Evolutionary conservation across 2,329 filamentous ascomycete species (phyloP).

Genomic region (Epichloe elymi): DNA sequence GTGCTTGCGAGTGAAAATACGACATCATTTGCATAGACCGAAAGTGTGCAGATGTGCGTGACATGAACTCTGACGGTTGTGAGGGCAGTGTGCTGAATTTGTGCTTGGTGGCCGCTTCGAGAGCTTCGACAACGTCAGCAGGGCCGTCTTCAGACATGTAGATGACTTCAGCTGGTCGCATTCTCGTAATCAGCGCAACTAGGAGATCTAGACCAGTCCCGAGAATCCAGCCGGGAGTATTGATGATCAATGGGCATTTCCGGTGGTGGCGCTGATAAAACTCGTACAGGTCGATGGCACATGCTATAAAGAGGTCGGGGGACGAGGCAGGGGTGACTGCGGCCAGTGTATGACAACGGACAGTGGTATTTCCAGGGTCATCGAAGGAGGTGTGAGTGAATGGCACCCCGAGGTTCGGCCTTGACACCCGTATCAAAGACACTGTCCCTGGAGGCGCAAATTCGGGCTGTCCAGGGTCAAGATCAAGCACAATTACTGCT

Average conservation of each 20-base stretch:
- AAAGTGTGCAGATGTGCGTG: conserved; percentile 51
- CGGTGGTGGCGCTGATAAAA: conserved; percentile 37
- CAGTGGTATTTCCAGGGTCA: conserved; percentile 21
- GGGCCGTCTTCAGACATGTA: conserved; percentile 56
- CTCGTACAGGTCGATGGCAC: conserved; percentile 47
- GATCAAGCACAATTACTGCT: conserved; percentile 44
- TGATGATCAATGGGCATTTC: conserved; percentile 50
- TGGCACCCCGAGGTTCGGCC: conserved; percentile 51
- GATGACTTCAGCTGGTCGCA: conserved; percentile 48
- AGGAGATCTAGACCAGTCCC: conserved; percentile 57
- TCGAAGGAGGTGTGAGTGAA: conserved; percentile 44
- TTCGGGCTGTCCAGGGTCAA: conserved; percentile 68
- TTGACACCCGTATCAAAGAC: conserved; percentile 48
- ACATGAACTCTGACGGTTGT: conserved; percentile 39
- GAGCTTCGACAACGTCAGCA: conserved; percentile 39
- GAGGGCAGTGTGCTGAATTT: conserved; percentile 43
- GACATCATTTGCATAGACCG: conserved; percentile 67
- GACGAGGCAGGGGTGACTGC: conserved; percentile 53
- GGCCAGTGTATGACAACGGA: conserved; percentile 55
- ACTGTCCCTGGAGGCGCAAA: conserved; percentile 57
- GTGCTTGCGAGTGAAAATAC: conserved; percentile 51
- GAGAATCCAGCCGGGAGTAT: conserved; percentile 62
- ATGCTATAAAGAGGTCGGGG: conserved; percentile 50
- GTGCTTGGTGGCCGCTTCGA: conserved; percentile 31
- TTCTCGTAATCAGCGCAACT: conserved; percentile 37